Conservation (phyloP, 495 filamentous ascomycete species). For the Daldinia childiae region DNA sequence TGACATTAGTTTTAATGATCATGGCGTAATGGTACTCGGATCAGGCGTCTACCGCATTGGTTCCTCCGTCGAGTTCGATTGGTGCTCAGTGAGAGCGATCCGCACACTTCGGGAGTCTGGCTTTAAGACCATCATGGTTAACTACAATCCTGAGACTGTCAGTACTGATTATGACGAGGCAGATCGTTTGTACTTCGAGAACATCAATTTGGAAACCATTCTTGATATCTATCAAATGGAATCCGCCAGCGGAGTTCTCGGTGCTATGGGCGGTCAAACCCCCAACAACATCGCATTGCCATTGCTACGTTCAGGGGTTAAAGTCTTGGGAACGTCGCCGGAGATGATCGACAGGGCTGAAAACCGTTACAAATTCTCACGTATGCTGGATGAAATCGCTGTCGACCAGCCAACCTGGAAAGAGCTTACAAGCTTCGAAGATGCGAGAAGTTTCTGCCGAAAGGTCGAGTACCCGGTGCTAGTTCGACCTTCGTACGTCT, state of each 20-base stretch:
- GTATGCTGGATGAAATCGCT: conserved; percentile 93
- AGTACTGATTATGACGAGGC: conserved; percentile 97
- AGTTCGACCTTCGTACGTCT: conserved; percentile 93
- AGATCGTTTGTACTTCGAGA: conserved; percentile 95
- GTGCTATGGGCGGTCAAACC: conserved; percentile 97
- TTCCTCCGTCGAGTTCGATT: conserved; percentile 98
- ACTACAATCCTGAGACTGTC: conserved; percentile 95
- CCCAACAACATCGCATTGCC: conserved; percentile 98
- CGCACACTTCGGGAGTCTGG: conserved; percentile 88
- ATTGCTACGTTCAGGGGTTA: conserved; percentile 86
- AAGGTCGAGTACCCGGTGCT: conserved; percentile 90
- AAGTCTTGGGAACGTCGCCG: conserved; percentile 92
- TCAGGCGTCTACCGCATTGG: conserved; percentile 98
- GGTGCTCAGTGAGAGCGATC: conserved; percentile 97
- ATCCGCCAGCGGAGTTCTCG: conserved; percentile 86
- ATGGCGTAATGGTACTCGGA: conserved; percentile 94
- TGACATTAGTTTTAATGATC: conserved; percentile 85
- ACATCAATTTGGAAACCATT: conserved; percentile 93
- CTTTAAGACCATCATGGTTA: conserved; percentile 98
- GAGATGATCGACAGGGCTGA: conserved; percentile 99
- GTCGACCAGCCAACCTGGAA: conserved; percentile 99
- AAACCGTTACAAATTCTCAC: conserved; percentile 98
- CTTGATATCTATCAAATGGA: conserved; percentile 96
- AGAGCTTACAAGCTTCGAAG: conserved; percentile 88
- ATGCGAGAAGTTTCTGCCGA: conserved; percentile 85